Base-by-base conservation (phyloP, 768 basidiomycete species). In the Pisolithus orientalis region DNA sequence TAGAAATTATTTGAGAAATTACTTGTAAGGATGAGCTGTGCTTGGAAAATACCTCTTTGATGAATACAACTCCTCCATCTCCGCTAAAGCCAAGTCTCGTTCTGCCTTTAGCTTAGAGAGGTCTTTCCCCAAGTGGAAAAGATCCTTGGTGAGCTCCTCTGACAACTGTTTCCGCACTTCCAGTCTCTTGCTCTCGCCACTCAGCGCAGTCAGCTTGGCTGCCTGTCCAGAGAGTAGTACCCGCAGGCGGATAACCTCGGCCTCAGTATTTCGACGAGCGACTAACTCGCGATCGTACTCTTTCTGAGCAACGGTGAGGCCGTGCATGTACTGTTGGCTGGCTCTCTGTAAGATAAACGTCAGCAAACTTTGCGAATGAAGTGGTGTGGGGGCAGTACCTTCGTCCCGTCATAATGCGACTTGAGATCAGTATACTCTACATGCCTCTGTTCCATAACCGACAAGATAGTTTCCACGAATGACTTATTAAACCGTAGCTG, bases 261-360 rank as follows among this genome's bases (percentile, higher is more conserved):
- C 85, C 70, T 98, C 94, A 1, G 90, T 88, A 57, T 97, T 94
- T 16, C 90, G 82, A 17, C 95, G 81, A 21, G 85, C 83, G 52
- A 88, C 84, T 34, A 94, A 76, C 68, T 98, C 96, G 48, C 82
- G 82, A 63, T 97, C 94, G 64, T 95, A 97, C 64, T 98, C 96
- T 40, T 87, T 85, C 59, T 94, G 90, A 2, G 95, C 94, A 25
- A 94, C 93, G 0, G 85, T 85, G 39, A 99, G 74, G 39, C 96
- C 96, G 56, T 94, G 88, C 51, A 94, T 89, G 55, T 90, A 94
- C 57, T 92, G 89, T 57, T 89, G 87, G 64, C 92, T 96, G 45
- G 89, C 84, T 47, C 95, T 77, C 95, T 99, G 64, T 32, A 31
- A 44, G 37, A 49, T 45, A 49, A 56, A 21, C 8, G 10, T 48